Percentiles rank a stretch among this genome's conserved stretches.
phyloP scores from a whole-genome alignment of 2,329 filamentous ascomycete genomes.

The Diaporthe nobilis region DNA sequence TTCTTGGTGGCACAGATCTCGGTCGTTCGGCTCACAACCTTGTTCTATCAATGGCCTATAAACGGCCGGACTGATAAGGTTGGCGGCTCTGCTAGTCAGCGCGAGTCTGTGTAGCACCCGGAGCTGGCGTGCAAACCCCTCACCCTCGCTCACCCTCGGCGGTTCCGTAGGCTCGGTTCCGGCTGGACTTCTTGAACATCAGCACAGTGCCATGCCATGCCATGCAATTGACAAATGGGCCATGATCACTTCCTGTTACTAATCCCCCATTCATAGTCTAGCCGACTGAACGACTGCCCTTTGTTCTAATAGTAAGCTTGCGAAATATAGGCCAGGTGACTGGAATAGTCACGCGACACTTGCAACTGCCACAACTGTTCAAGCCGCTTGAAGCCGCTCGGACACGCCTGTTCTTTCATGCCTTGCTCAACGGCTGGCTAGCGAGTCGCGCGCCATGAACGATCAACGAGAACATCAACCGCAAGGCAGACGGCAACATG shows the following conservation, averaged over 20 bases:
- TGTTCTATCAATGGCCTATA: background rate
- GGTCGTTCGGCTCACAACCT: slow-evolving; percentile 9
- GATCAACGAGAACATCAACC: background rate
- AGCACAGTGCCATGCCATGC: slow-evolving; percentile 4
- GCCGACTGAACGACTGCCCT: background rate
- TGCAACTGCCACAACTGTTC: slow-evolving; percentile 12
- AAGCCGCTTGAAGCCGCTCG: slow-evolving; percentile 23
- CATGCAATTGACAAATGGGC: background rate
- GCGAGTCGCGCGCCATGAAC: slow-evolving; percentile 15
- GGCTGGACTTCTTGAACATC: background rate
- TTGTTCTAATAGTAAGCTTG: background rate
- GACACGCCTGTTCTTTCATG: background rate
- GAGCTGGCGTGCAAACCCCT: background rate
- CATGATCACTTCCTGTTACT: background rate
- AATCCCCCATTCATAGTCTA: background rate
- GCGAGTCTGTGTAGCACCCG: background rate
- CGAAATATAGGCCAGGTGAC: slow-evolving; percentile 8
- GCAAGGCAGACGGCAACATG: background rate
- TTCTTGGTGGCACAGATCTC: slow-evolving; percentile 18
- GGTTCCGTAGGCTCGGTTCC: slow-evolving; percentile 19
- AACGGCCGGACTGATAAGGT: slow-evolving; percentile 2
- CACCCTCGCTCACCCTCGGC: background rate
- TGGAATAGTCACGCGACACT: slow-evolving; percentile 13
- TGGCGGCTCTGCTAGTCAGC: slow-evolving; percentile 16
- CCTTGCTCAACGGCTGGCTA: slow-evolving; percentile 3